phyloP scores from a whole-genome alignment of 257 asterid genomes.

The Anisodus acutangulus region DNA sequence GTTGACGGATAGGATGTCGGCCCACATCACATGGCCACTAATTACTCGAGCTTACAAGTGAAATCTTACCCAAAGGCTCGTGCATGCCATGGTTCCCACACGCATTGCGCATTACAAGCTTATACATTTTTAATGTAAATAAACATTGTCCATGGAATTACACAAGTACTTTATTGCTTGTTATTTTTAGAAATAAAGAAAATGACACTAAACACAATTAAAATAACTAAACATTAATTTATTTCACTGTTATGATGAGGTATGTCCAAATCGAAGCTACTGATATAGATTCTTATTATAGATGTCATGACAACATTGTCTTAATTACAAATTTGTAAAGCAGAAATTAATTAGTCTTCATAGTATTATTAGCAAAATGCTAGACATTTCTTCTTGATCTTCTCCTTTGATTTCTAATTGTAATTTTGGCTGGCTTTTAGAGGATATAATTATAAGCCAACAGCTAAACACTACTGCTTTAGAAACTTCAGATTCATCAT shows the following conservation, averaged over 20 bases:
- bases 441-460: not conserved
- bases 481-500: not conserved
- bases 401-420: not conserved
- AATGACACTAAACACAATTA: not conserved
- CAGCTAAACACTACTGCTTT: not conserved
- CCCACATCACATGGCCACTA: not conserved
- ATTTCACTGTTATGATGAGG: not conserved
- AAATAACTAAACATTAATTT: not conserved
- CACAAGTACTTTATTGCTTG: not conserved
- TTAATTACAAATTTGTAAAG: not conserved
- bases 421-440: not conserved
- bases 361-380: not conserved
- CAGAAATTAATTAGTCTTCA: too few relatives aligned
- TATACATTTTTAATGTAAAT: not conserved
- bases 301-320: slow-evolving; percentile 15
- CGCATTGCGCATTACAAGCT: not conserved
- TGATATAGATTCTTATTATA: slow-evolving; percentile 3
- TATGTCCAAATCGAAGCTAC: not conserved
- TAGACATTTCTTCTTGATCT: slow-evolving; percentile 3
- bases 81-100: not conserved
- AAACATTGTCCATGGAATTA: not conserved
- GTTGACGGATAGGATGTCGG: not conserved
- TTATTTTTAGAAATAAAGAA: not conserved
- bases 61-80: not conserved
- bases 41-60: not conserved